Evolutionary conservation across 2,329 filamentous ascomycete species (phyloP).

Genomic region (Graphilbum fragrans): DNA sequence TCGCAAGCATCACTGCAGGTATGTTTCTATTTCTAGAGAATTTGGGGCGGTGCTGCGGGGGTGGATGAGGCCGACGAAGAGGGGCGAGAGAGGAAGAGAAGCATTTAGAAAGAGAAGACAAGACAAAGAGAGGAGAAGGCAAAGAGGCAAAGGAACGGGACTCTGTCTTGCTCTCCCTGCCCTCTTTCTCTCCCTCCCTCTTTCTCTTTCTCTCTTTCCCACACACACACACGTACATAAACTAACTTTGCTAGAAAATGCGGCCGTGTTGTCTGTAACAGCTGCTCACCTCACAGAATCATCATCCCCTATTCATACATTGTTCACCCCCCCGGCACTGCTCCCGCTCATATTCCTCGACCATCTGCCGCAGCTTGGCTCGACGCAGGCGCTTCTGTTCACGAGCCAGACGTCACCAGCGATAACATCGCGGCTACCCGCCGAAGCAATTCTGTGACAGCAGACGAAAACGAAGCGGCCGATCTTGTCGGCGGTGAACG

Average conservation of each 20-base stretch:
- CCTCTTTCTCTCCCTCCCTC: neutral
- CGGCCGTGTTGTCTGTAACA: slow-evolving; percentile 78
- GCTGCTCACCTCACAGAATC: slow-evolving; percentile 88
- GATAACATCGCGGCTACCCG: too few relatives aligned
- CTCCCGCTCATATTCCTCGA: slow-evolving; percentile 15
- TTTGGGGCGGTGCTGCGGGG: too few relatives aligned
- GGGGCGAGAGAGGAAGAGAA: too few relatives aligned
- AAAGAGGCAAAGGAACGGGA: neutral
- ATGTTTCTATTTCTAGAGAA: slow-evolving; percentile 19
- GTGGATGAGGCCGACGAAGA: too few relatives aligned
- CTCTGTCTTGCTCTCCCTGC: too few relatives aligned
- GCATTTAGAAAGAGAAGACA: neutral
- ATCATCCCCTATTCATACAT: slow-evolving; percentile 91
- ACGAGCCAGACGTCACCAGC: too few relatives aligned
- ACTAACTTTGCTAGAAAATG: slow-evolving; percentile 52
- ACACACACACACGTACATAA: too few relatives aligned
- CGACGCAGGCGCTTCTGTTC: neutral
- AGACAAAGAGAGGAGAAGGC: neutral
- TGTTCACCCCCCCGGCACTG: slow-evolving; percentile 56
- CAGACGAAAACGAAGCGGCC: slow-evolving; percentile 18
- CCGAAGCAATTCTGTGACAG: too few relatives aligned
- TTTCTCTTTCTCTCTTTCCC: too few relatives aligned
- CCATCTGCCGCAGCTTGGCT: neutral
- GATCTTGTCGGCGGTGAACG: slow-evolving; percentile 41
- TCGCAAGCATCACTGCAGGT: slow-evolving; percentile 88